Evolutionary conservation across 139 green algal genomes (phyloP).

Genomic region (Chlorella vulgaris): DNA sequence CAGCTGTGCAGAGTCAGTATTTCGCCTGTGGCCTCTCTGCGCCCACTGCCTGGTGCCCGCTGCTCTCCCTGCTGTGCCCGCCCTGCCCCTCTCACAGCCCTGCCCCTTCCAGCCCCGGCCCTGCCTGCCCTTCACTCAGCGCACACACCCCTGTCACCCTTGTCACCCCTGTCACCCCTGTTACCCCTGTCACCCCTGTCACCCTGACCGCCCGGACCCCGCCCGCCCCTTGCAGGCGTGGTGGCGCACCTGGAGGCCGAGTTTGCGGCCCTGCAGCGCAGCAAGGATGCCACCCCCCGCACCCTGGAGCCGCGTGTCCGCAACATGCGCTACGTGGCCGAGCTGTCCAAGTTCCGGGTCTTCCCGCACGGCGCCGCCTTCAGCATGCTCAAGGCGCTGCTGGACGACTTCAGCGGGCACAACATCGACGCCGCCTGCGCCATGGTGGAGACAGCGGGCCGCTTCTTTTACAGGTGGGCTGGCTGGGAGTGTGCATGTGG

Average conservation of each 20-base stretch:
- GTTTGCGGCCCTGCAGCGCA: conserved; percentile 69
- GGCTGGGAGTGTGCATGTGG: background rate
- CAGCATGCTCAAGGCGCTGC: conserved; percentile 57
- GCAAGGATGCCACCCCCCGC: conserved; percentile 66
- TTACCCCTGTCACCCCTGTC: too few relatives aligned
- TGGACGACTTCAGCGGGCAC: conserved; percentile 88
- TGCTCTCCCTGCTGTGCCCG: too few relatives aligned
- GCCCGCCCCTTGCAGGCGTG: conserved; percentile 62
- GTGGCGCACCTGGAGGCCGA: conserved; percentile 73
- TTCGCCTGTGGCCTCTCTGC: too few relatives aligned
- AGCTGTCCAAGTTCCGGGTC: conserved; percentile 91
- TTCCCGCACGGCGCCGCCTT: conserved; percentile 64
- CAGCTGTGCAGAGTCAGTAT: too few relatives aligned
- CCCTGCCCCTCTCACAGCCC: too few relatives aligned
- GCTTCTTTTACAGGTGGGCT: conserved; percentile 70
- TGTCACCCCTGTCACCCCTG: too few relatives aligned
- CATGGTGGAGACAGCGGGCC: conserved; percentile 87
- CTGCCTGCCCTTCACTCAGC: too few relatives aligned
- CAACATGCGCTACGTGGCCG: conserved; percentile 86
- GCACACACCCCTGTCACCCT: too few relatives aligned
- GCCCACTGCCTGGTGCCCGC: too few relatives aligned
- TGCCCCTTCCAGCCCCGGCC: too few relatives aligned
- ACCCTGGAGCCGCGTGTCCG: conserved; percentile 76
- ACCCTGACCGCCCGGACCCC: too few relatives aligned
- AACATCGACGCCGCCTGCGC: conserved; percentile 87